Percentiles rank a stretch among this genome's conserved stretches.
phyloP scores from a whole-genome alignment of 352 stramenopile species.

The Plasmopara muralis region DNA sequence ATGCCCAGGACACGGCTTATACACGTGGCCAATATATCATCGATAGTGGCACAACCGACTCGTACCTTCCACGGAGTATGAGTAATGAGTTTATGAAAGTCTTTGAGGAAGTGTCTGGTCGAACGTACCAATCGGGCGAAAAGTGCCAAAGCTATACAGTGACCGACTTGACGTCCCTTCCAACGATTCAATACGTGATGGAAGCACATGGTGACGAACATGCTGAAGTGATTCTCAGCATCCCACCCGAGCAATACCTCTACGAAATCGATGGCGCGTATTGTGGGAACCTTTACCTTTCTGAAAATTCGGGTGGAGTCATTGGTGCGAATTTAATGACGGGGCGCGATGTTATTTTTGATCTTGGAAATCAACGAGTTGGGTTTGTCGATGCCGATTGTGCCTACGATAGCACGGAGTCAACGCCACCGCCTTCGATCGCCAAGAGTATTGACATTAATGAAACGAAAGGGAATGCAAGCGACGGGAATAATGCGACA shows the following conservation, averaged over 20 bases:
- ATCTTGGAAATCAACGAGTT: constrained; percentile 58
- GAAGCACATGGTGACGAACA: constrained; percentile 55
- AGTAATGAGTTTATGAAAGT: constrained; percentile 43
- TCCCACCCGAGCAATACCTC: constrained; percentile 66
- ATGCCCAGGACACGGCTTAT: constrained; percentile 33
- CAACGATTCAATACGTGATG: constrained; percentile 64
- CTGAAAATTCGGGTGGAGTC: constrained; percentile 60
- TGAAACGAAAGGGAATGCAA: constrained; percentile 1
- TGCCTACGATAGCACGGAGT: constrained; percentile 15
- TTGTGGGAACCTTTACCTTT: constrained; percentile 61
- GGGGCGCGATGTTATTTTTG: constrained; percentile 78
- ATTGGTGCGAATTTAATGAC: constrained; percentile 84
- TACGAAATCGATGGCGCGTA: constrained; percentile 42
- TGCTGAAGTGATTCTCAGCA: constrained; percentile 43
- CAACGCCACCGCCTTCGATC: constrained; percentile 8
- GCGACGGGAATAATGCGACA: neutral
- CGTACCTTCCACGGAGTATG: constrained; percentile 56
- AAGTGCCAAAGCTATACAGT: constrained; percentile 49
- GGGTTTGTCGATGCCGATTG: constrained; percentile 76
- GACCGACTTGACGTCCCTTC: constrained; percentile 41
- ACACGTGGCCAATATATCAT: constrained; percentile 65
- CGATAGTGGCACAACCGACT: constrained; percentile 82
- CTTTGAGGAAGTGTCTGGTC: constrained; percentile 46
- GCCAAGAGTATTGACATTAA: constrained; percentile 3
- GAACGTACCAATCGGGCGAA: constrained; percentile 40